phyloP scores from a whole-genome alignment of 176 grass and related monocot genomes.

The Bolboschoenus planiculmis region DNA sequence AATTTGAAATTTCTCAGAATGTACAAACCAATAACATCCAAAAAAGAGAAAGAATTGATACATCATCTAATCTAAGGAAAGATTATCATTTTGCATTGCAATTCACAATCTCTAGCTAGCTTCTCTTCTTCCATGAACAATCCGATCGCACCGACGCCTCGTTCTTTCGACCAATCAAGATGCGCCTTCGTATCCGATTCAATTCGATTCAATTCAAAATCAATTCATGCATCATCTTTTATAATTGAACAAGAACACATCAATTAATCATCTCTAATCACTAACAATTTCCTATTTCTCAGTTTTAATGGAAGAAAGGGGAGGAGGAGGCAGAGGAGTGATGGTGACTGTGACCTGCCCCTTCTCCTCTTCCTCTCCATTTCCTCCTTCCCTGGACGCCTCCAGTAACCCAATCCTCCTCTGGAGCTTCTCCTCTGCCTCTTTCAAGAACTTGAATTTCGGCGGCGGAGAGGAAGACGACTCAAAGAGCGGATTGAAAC shows the following conservation, averaged over 20 bases:
- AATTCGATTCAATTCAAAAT: background rate
- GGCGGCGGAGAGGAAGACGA: conserved; percentile 48
- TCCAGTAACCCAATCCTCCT: conserved; percentile 44
- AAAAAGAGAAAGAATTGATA: background rate
- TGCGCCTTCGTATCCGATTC: background rate
- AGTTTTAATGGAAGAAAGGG: conserved; percentile 9
- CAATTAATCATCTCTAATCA: conserved; percentile 1
- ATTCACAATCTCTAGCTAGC: background rate
- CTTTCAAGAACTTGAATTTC: conserved; percentile 82
- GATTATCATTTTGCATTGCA: background rate
- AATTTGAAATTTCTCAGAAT: too few relatives aligned
- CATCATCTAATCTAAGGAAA: background rate
- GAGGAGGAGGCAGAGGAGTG: conserved; percentile 28
- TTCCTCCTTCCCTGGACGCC: conserved; percentile 36
- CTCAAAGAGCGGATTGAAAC: conserved; percentile 57
- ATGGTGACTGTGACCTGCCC: conserved; percentile 24
- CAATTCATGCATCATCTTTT: background rate
- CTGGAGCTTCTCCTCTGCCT: conserved; percentile 90
- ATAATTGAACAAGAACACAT: background rate
- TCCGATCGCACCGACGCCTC: background rate
- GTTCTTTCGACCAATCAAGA: background rate
- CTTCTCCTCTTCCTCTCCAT: conserved; percentile 40
- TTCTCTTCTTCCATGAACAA: background rate
- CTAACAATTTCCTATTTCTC: conserved; percentile 2
- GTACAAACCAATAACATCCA: background rate